Conservation (phyloP, 495 filamentous ascomycete species). For the Annulohypoxylon nitens region DNA sequence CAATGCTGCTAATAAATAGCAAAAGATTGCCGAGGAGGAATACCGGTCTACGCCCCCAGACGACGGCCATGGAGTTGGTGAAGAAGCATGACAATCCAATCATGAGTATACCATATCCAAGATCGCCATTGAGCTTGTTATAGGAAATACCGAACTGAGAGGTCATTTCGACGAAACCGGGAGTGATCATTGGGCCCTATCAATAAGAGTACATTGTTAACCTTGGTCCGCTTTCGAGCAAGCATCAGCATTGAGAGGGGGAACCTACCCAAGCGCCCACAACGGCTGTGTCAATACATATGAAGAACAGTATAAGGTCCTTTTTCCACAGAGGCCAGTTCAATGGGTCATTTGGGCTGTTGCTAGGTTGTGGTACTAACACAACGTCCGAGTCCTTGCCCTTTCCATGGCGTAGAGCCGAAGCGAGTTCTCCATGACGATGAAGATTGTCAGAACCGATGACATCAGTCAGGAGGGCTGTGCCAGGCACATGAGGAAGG, state of each 20-base stretch:
- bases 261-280: slow-evolving; percentile 46
- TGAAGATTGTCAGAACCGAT: slow-evolving; percentile 30
- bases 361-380: slow-evolving; percentile 61
- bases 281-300: slow-evolving; percentile 58
- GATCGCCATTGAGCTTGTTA: slow-evolving; percentile 53
- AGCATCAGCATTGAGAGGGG: not conserved
- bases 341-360: slow-evolving; percentile 62
- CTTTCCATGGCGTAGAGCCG: slow-evolving; percentile 55
- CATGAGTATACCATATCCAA: slow-evolving; percentile 64
- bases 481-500: slow-evolving; percentile 46
- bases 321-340: slow-evolving; percentile 60
- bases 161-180: slow-evolving; percentile 53
- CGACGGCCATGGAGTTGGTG: slow-evolving; percentile 66
- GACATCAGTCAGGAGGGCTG: slow-evolving; percentile 44
- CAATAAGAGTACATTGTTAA: slow-evolving; percentile 8
- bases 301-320: slow-evolving; percentile 50
- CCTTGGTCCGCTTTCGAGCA: not conserved
- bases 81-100: slow-evolving; percentile 67
- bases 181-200: slow-evolving; percentile 59
- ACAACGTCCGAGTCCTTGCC: slow-evolving; percentile 56
- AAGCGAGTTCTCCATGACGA: slow-evolving; percentile 39
- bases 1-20: slow-evolving; percentile 64
- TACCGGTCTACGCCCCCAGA: slow-evolving; percentile 69
- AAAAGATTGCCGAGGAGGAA: slow-evolving; percentile 67
- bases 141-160: slow-evolving; percentile 57